Base-by-base conservation (phyloP, 2,329 filamentous ascomycete genomes). In the Shiraia sp. region DNA sequence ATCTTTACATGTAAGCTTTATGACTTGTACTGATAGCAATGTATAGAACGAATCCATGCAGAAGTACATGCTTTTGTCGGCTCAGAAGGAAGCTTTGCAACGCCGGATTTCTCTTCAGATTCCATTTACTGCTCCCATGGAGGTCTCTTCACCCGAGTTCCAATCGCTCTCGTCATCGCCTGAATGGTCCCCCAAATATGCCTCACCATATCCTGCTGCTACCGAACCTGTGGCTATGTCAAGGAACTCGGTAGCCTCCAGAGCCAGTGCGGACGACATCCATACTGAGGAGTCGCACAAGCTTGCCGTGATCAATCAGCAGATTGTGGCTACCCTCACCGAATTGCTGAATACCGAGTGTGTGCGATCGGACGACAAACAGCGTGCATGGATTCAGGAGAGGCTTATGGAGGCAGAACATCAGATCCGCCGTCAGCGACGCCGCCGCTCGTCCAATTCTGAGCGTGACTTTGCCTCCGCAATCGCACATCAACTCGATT, bases 271-370 rank as follows among this genome's bases (percentile, higher is more conserved):
- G 54, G 31, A 59, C 45, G 46, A 63, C 45, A 34, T 72, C 65
- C 59, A 67, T 49, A 53, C 55, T 26, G 48, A 70, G 51, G 66
- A 78, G 71, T 57, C 74, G 53, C 60, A 71, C 59, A 72, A 72
- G 46, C 60, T 78, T n/a, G 71, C 69, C 44, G 64, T 75, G 29
- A 70, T 79, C 59, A 79, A 78, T 49, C 68, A 75, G 36, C 73
- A 77, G 49, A 79, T 79, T 61, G 79, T 80, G 52, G 70, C 68
- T 14, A 78, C 75, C 8, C 68, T 81, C 33, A 80, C 77, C 9
- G 76, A 79, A 43, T 65, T 81, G 1, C 63, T 81, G 39, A 80
- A 80, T 49, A 78, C 75, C 32, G 74, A 77, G 12, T 71, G 70
- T 28, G 77, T 79, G 3, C 71, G 70, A 28, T 57, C 65, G 8